Evolutionary conservation across 176 grass and related monocot genomes (phyloP).

Genomic region (maize (Zea mays)): DNA sequence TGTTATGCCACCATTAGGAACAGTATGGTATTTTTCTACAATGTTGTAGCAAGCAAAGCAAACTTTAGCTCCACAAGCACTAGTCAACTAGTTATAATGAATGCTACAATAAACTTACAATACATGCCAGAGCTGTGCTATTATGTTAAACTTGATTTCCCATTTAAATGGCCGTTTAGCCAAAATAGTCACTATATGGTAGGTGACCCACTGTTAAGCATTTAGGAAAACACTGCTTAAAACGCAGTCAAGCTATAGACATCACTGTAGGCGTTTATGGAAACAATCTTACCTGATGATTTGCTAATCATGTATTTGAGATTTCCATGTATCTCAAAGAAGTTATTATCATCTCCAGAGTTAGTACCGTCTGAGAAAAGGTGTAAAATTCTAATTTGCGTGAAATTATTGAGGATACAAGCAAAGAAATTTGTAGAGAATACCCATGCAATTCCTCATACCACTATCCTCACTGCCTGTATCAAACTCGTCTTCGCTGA

Average conservation of each 20-base stretch:
- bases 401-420: neutral
- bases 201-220: no score
- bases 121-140: neutral
- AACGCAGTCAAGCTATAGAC: neutral
- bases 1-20: no score
- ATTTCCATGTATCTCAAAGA: conserved; percentile 35
- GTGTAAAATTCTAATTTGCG: conserved; percentile 14
- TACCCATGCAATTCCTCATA: conserved; percentile 25
- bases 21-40: no score
- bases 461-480: conserved; percentile 54
- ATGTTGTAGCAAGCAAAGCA: no score
- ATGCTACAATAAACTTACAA: conserved; percentile 1
- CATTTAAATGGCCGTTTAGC: no score
- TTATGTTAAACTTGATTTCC: conserved; percentile 8
- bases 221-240: no score
- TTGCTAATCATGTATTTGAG: neutral
- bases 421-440: conserved; percentile 24
- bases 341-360: conserved; percentile 20
- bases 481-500: conserved; percentile 75
- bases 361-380: conserved; percentile 48
- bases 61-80: neutral
- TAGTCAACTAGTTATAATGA: neutral
- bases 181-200: no score
- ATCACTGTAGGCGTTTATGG: neutral
- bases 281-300: conserved; percentile 39